These are phyloP conservation scores for Beauveria rudraprayagi DNA, from an alignment of 2,329 filamentous ascomycete species.

Conservation along the genomic window DNA sequence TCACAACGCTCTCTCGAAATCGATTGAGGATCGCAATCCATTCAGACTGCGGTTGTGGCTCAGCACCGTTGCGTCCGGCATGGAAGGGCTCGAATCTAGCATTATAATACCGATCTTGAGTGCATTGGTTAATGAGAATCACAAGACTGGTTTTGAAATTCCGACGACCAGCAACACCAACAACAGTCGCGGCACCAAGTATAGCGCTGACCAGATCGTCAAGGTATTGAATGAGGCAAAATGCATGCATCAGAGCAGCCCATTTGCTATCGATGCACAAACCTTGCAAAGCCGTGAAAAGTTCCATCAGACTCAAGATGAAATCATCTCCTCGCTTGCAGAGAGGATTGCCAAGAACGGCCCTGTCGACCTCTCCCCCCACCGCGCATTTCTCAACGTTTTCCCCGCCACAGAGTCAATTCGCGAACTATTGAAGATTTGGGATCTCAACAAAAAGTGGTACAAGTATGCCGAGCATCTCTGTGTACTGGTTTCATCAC, in stretches of 20 bases:
- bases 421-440: rapidly evolving
- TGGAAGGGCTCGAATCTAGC: neutral
- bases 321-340: too few relatives aligned
- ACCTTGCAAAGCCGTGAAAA: too few relatives aligned
- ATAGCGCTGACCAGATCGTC: neutral
- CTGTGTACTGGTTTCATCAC: neutral
- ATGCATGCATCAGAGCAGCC: neutral
- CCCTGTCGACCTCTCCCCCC: too few relatives aligned
- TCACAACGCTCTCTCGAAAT: neutral
- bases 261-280: too few relatives aligned
- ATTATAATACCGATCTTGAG: neutral
- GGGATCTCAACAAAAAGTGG: neutral
- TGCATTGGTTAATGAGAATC: neutral
- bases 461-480: neutral
- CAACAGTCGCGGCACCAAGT: neutral
- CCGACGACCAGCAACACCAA: neutral
- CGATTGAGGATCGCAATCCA: rapidly evolving
- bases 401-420: neutral
- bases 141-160: rapidly evolving
- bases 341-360: neutral
- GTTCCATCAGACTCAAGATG: too few relatives aligned
- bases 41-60: neutral
- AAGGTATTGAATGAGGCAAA: neutral
- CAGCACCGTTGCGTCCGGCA: neutral
- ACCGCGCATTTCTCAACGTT: too few relatives aligned